Evolutionary conservation across 371 early-diverging fungal species (phyloP).

Genomic region (Vavraia culicis): DNA sequence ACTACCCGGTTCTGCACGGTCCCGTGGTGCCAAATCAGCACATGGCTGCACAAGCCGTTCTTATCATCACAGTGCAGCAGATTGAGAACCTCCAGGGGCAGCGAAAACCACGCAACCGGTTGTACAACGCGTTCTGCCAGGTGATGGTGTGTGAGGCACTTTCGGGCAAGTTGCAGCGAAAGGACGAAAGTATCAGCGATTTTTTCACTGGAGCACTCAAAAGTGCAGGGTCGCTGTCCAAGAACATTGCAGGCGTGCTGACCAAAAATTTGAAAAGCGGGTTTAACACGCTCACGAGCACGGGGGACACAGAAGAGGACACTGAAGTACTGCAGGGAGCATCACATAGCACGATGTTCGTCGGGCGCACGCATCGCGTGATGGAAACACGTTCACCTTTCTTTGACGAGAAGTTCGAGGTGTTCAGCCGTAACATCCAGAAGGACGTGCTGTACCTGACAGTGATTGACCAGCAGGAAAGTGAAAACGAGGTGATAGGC

Average conservation of each 20-base stretch:
- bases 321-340: slow-evolving; percentile 4
- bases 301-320: neutral
- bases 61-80: slow-evolving; percentile 18
- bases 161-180: neutral
- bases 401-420: slow-evolving; percentile 29
- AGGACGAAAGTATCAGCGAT: slow-evolving; percentile 7
- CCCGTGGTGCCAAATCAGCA: neutral
- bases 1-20: slow-evolving; percentile 9
- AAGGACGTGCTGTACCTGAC: slow-evolving; percentile 26
- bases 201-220: slow-evolving; percentile 1
- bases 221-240: slow-evolving; percentile 9
- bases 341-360: slow-evolving; percentile 17
- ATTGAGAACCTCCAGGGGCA: slow-evolving; percentile 29
- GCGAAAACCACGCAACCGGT: slow-evolving; percentile 3
- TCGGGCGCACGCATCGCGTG: slow-evolving; percentile 31
- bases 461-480: slow-evolving; percentile 26
- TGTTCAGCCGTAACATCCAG: slow-evolving; percentile 31
- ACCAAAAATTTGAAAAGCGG: slow-evolving; percentile 10
- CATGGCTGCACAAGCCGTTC: neutral
- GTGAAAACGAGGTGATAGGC: slow-evolving; percentile 17
- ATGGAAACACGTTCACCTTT: slow-evolving; percentile 32
- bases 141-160: slow-evolving; percentile 14
- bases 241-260: slow-evolving; percentile 13
- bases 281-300: slow-evolving; percentile 3
- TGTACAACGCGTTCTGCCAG: slow-evolving; percentile 30